Percentiles rank a stretch among this genome's conserved stretches.
These are phyloP conservation scores for Byssothecium circinans DNA, from an alignment of 2,329 filamentous ascomycete species.

Conservation along the genomic window DNA sequence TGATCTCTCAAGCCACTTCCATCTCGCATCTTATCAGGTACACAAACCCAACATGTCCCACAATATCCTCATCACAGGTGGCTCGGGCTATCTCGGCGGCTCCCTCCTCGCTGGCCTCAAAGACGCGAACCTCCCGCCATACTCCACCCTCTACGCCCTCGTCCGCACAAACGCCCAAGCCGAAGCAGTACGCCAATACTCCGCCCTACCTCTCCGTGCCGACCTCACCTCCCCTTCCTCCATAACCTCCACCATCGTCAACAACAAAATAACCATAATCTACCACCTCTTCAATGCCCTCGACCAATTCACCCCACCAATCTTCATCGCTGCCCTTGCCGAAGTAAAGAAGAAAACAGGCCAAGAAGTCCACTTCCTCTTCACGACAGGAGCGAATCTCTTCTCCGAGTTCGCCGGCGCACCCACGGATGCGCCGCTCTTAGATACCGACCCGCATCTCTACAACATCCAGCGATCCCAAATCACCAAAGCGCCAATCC, in stretches of 20 bases:
- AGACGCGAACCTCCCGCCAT: constrained; percentile 43
- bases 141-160: constrained; percentile 52
- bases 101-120: constrained; percentile 49
- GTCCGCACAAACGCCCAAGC: constrained; percentile 53
- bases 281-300: constrained; percentile 53
- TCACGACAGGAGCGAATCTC: constrained; percentile 56
- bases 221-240: constrained; percentile 43
- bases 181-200: constrained; percentile 48
- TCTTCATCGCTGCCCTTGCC: constrained; percentile 52
- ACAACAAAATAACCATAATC: constrained; percentile 52
- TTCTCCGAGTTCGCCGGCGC: constrained; percentile 54
- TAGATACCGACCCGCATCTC: constrained; percentile 50
- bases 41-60: constrained; percentile 22
- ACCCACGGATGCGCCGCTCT: constrained; percentile 46
- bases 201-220: constrained; percentile 48
- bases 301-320: constrained; percentile 32
- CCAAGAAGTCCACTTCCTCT: constrained; percentile 53
- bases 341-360: constrained; percentile 49
- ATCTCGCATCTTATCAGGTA: neutral
- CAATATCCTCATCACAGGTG: constrained; percentile 55
- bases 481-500: constrained; percentile 8
- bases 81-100: constrained; percentile 58
- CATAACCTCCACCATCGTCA: constrained; percentile 44
- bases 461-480: constrained; percentile 52
- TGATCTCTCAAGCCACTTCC: too few relatives aligned